These are phyloP conservation scores for Candida oleophila DNA, from an alignment of 805 yeast genomes.

Conservation along the genomic window DNA sequence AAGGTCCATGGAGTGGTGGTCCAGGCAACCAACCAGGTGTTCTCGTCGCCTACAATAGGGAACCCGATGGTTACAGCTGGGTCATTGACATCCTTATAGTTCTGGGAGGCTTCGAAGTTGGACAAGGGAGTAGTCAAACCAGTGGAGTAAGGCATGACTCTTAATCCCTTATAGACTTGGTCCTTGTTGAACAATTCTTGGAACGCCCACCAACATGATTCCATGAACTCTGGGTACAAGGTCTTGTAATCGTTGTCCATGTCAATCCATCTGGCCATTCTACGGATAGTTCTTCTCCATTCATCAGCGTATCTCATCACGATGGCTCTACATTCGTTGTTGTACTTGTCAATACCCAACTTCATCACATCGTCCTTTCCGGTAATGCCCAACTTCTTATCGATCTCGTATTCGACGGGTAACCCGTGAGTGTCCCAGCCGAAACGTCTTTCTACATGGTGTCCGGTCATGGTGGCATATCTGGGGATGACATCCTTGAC, in stretches of 20 bases:
- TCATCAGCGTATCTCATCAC: conserved; percentile 96
- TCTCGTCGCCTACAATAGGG: conserved; percentile 75
- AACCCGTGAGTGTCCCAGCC: conserved; percentile 99
- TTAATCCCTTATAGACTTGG: conserved; percentile 88
- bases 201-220: conserved; percentile 99
- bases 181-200: conserved; percentile 81
- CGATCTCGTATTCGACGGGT: conserved; percentile 98
- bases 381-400: conserved; percentile 91
- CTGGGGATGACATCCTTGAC: conserved; percentile 97
- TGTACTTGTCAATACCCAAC: conserved; percentile 92
- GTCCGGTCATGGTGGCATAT: conserved; percentile 97
- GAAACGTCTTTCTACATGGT: conserved; percentile 92
- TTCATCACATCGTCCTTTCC: conserved; percentile 93
- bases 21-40: conserved; percentile 92
- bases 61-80: conserved; percentile 95
- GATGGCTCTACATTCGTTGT: conserved; percentile 91
- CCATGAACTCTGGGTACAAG: conserved; percentile 94
- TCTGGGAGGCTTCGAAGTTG: conserved; percentile 97
- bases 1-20: conserved; percentile 99
- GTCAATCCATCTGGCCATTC: conserved; percentile 99
- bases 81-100: conserved; percentile 94
- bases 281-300: conserved; percentile 91
- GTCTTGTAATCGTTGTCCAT: conserved; percentile 98
- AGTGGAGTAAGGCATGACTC: conserved; percentile 99
- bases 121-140: conserved; percentile 96